phyloP scores from a whole-genome alignment of 768 basidiomycete species.

The Chalciporus piperatus region DNA sequence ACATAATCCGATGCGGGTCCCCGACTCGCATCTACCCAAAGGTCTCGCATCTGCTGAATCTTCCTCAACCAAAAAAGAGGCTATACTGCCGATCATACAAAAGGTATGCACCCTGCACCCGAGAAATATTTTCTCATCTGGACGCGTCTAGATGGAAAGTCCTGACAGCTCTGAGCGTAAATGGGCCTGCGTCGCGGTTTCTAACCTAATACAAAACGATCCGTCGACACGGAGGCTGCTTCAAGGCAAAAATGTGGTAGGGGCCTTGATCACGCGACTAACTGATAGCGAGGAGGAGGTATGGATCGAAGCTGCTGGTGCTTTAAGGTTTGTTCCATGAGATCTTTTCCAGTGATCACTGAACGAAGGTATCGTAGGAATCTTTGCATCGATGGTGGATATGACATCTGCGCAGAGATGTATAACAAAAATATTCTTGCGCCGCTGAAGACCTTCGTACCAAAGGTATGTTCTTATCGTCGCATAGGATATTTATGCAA shows the following conservation, averaged over 20 bases:
- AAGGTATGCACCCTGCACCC: conserved; percentile 52
- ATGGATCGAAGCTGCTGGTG: conserved; percentile 83
- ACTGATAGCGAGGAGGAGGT: conserved; percentile 91
- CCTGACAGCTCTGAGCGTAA: conserved; percentile 78
- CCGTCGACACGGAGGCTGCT: conserved; percentile 86
- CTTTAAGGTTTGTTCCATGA: conserved; percentile 61
- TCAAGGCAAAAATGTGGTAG: conserved; percentile 89
- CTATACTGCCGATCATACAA: conserved; percentile 83
- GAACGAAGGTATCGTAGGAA: conserved; percentile 53
- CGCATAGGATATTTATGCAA: neutral
- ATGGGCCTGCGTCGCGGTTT: conserved; percentile 97
- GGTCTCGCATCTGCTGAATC: conserved; percentile 75
- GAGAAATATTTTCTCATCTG: neutral
- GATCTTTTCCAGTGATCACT: conserved; percentile 3
- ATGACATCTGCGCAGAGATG: conserved; percentile 95
- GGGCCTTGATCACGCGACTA: conserved; percentile 79
- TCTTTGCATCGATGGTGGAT: conserved; percentile 91
- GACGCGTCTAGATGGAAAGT: conserved; percentile 60
- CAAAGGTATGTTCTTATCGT: conserved; percentile 52
- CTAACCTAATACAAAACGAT: conserved; percentile 93
- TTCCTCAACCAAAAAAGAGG: conserved; percentile 71
- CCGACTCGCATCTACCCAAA: conserved; percentile 85
- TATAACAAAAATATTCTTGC: conserved; percentile 91
- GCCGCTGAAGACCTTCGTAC: conserved; percentile 70
- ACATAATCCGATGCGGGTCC: conserved; percentile 92